phyloP scores from a whole-genome alignment of 345 rosid genomes.

The Eucalyptus coolabah region DNA sequence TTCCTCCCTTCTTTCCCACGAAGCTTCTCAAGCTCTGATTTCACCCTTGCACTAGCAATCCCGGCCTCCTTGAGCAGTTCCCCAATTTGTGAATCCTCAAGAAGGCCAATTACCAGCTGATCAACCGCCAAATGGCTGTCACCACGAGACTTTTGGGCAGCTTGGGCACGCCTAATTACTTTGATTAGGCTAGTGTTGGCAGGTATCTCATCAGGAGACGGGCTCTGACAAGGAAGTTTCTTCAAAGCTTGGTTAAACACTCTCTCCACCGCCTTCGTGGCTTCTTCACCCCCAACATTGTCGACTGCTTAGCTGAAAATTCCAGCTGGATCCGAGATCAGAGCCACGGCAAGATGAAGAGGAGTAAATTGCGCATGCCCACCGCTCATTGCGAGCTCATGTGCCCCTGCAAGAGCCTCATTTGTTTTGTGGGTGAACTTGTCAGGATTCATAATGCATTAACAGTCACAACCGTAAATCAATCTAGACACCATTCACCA shows the following conservation, averaged over 20 bases:
- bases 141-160: constrained; percentile 48
- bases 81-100: constrained; percentile 75
- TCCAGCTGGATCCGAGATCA: constrained; percentile 62
- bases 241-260: constrained; percentile 60
- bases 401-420: constrained; percentile 60
- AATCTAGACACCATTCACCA: not conserved
- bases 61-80: constrained; percentile 71
- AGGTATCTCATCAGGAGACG: constrained; percentile 66
- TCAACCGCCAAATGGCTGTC: constrained; percentile 77
- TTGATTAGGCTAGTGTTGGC: constrained; percentile 66
- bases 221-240: constrained; percentile 75
- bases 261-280: constrained; percentile 49
- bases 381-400: constrained; percentile 42
- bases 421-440: constrained; percentile 90
- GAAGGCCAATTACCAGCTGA: constrained; percentile 62
- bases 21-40: constrained; percentile 76
- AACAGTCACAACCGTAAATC: not conserved
- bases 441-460: constrained; percentile 64
- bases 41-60: constrained; percentile 31
- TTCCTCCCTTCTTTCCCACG: constrained; percentile 82
- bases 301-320: constrained; percentile 55
- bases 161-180: constrained; percentile 63
- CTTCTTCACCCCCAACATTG: constrained; percentile 44
- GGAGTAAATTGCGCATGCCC: constrained; percentile 89
- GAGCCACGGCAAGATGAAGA: constrained; percentile 58